Evolutionary conservation across 108 stramenopile genomes (phyloP).

Genomic region (Schizochytrium sp.): DNA sequence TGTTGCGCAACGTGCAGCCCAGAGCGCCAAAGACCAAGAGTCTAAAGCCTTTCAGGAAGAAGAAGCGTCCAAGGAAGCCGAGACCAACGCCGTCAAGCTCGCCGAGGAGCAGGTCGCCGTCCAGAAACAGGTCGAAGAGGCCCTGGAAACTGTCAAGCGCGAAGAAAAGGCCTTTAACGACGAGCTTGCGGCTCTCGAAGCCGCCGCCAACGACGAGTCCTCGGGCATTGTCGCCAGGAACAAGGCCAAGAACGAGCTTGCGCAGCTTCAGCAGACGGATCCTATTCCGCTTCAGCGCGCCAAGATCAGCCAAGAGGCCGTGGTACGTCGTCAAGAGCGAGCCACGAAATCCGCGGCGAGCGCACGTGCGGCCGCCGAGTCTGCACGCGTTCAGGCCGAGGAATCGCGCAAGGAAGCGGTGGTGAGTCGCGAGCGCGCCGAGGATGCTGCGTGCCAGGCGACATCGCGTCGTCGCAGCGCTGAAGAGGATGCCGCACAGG

Average conservation of each 20-base stretch:
- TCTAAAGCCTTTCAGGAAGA: neutral
- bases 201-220: neutral
- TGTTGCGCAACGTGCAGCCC: neutral
- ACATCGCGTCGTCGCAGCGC: neutral
- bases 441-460: neutral
- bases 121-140: slow-evolving; percentile 11
- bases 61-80: neutral
- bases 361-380: neutral
- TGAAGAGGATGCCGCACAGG: neutral
- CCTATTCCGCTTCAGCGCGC: neutral
- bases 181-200: neutral
- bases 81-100: neutral
- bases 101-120: slow-evolving; percentile 15
- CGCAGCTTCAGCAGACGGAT: slow-evolving; percentile 4
- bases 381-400: neutral
- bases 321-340: neutral
- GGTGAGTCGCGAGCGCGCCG: neutral
- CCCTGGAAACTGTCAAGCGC: neutral
- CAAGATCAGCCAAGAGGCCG: neutral
- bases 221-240: neutral
- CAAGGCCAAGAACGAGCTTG: neutral
- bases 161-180: neutral
- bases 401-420: neutral
- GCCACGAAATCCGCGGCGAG: neutral
- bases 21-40: neutral